Evolutionary conservation across 1,284 basidiomycete species (phyloP).

Genomic region (Pterulicium gracile): DNA sequence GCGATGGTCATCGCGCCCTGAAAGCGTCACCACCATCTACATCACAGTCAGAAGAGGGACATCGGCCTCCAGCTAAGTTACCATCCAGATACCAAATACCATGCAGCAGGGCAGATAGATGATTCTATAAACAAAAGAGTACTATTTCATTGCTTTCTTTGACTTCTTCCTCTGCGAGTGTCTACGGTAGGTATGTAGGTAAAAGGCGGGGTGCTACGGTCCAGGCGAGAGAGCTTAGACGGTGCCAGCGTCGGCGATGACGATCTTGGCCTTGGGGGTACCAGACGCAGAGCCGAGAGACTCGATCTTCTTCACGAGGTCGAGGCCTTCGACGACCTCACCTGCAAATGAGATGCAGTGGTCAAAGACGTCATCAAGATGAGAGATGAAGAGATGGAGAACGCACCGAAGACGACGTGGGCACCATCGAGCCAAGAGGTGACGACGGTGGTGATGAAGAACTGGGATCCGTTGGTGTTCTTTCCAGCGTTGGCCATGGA

Average conservation of each 20-base stretch:
- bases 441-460: slow-evolving; percentile 82
- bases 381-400: neutral
- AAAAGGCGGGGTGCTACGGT: too few species aligned
- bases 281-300: slow-evolving; percentile 44
- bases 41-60: too few species aligned
- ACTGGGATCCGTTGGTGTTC: slow-evolving; percentile 27
- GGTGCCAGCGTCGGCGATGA: slow-evolving; percentile 55
- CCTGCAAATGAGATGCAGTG: slow-evolving; percentile 11
- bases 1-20: too few species aligned
- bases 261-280: slow-evolving; percentile 40
- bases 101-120: too few species aligned
- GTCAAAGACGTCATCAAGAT: neutral
- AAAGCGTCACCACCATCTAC: too few species aligned
- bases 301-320: slow-evolving; percentile 73
- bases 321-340: slow-evolving; percentile 70
- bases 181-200: too few species aligned
- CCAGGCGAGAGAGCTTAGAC: slow-evolving; percentile 14
- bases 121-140: too few species aligned
- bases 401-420: slow-evolving; percentile 73
- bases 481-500: slow-evolving; percentile 81
- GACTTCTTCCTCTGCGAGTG: too few species aligned
- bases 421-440: slow-evolving; percentile 72
- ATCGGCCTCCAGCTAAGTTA: too few species aligned
- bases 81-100: too few species aligned
- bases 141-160: too few species aligned